A percentile compares a stretch with the other conserved stretches of the same genome.
Conservation (phyloP, 805 yeast species). For the Cyberlindnera maclurae region DNA sequence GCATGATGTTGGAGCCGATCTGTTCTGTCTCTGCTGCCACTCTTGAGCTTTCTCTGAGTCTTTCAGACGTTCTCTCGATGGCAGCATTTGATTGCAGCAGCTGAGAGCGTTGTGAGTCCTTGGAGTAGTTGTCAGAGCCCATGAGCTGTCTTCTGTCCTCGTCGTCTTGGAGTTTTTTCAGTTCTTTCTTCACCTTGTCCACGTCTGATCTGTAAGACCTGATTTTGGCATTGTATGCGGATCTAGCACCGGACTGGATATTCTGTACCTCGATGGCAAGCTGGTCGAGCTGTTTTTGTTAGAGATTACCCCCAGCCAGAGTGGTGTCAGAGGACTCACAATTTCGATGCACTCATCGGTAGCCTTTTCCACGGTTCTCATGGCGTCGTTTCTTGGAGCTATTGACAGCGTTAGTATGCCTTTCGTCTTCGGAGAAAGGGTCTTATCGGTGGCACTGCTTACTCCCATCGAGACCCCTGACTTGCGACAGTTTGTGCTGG, state of each 20-base stretch:
- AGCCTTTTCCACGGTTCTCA: constrained; percentile 55
- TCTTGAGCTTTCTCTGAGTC: constrained; percentile 81
- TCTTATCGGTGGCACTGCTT: constrained; percentile 13
- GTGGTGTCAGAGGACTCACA: constrained; percentile 23
- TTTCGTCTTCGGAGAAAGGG: background rate
- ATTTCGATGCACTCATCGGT: constrained; percentile 79
- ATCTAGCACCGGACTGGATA: constrained; percentile 65
- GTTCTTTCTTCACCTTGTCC: constrained; percentile 49
- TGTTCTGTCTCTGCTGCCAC: constrained; percentile 88
- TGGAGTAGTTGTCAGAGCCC: constrained; percentile 37
- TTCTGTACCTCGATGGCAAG: constrained; percentile 82
- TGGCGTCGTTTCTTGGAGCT: constrained; percentile 46
- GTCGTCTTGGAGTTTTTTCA: constrained; percentile 55
- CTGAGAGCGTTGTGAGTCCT: constrained; percentile 71
- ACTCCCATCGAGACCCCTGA: constrained; percentile 41
- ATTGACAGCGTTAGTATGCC: constrained; percentile 3
- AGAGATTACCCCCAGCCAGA: no score
- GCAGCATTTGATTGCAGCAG: constrained; percentile 71
- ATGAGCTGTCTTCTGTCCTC: constrained; percentile 69
- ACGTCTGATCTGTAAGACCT: constrained; percentile 61
- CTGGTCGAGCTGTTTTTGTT: constrained; percentile 52
- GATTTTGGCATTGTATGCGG: constrained; percentile 65
- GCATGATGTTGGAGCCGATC: constrained; percentile 84
- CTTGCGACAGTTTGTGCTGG: constrained; percentile 52
- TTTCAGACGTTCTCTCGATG: constrained; percentile 73